These are phyloP conservation scores for Oryza brachyantha DNA, from an alignment of 176 grass and related monocot genomes.

Conservation along the genomic window DNA sequence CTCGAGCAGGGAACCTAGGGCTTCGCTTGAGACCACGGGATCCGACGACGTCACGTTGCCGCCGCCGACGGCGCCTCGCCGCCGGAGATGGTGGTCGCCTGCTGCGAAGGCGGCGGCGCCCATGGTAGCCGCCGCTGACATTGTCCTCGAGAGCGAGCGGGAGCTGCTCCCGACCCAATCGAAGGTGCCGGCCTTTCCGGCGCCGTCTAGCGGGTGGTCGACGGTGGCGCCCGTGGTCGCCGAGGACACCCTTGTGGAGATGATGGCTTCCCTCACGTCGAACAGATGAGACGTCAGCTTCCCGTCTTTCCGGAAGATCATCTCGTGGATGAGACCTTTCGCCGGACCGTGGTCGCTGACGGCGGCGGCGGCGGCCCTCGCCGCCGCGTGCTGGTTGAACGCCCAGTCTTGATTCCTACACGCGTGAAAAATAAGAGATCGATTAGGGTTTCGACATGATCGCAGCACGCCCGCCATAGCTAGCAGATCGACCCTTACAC, in stretches of 20 bases:
- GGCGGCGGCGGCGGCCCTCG: slow-evolving; percentile 8
- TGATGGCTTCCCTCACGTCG: slow-evolving; percentile 45
- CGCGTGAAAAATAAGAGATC: neutral
- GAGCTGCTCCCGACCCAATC: slow-evolving; percentile 39
- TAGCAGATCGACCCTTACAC: neutral
- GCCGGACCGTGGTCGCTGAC: slow-evolving; percentile 33
- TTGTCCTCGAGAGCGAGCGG: slow-evolving; percentile 13
- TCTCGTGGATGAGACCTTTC: slow-evolving; percentile 72
- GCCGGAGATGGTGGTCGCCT: slow-evolving; percentile 1
- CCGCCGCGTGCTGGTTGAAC: slow-evolving; percentile 46
- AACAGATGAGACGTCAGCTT: slow-evolving; percentile 51
- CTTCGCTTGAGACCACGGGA: slow-evolving; percentile 27
- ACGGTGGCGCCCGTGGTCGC: neutral
- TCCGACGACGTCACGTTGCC: slow-evolving; percentile 32
- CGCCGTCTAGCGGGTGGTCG: slow-evolving; percentile 6
- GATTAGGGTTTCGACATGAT: slow-evolving; percentile 44
- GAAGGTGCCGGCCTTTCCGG: slow-evolving; percentile 8
- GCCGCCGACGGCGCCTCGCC: slow-evolving; percentile 19
- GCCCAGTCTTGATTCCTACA: slow-evolving; percentile 65
- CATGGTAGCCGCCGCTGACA: neutral
- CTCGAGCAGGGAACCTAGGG: slow-evolving; percentile 32
- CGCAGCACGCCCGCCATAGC: neutral
- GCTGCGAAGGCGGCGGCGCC: neutral
- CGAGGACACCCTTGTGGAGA: neutral
- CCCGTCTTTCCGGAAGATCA: slow-evolving; percentile 61